phyloP scores from a whole-genome alignment of 23 red algal genomes.

The Gracilariopsis chorda region DNA sequence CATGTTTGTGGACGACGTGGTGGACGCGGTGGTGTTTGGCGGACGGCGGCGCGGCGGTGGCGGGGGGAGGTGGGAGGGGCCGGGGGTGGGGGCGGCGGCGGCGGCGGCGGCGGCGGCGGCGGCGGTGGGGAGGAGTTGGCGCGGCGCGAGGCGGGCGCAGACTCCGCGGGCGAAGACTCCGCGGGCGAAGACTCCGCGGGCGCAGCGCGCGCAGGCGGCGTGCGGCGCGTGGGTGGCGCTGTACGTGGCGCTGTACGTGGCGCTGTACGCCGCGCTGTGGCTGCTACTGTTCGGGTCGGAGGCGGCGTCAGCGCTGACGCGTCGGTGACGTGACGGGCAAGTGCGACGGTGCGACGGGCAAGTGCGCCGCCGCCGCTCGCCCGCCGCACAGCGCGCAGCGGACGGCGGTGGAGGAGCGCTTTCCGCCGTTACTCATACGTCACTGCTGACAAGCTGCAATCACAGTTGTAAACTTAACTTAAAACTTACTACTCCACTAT shows the following conservation, averaged over 20 bases:
- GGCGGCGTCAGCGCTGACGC: not conserved
- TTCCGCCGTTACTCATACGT: no score
- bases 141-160: not conserved
- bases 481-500: no score
- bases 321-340: no score
- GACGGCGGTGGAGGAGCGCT: no score
- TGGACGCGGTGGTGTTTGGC: not conserved
- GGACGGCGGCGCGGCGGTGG: not conserved
- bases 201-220: not conserved
- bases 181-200: no score
- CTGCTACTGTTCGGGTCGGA: not conserved
- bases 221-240: not conserved
- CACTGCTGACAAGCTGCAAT: no score
- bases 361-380: no score
- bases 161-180: no score
- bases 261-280: not conserved
- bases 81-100: not conserved
- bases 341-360: no score
- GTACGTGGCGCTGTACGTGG: not conserved
- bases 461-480: no score
- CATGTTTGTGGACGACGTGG: conserved; percentile 46
- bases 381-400: no score
- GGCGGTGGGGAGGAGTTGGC: not conserved
- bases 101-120: not conserved
- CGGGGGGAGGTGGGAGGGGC: not conserved